Evolutionary conservation across 768 basidiomycete species (phyloP).

Genomic region (Tephrocybe sp.): DNA sequence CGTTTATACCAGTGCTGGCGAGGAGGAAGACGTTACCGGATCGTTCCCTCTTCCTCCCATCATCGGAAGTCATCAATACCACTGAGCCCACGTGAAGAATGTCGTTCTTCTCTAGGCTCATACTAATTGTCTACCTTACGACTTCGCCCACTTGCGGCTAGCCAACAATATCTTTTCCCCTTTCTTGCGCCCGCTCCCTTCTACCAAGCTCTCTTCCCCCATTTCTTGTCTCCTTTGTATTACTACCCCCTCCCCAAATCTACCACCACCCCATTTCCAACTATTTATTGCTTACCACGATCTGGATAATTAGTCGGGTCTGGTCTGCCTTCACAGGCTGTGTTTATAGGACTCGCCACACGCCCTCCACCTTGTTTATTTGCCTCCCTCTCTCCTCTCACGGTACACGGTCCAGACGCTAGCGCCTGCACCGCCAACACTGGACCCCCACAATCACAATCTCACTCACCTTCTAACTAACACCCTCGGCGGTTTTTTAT

Average conservation of each 20-base stretch:
- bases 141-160: background rate
- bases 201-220: background rate
- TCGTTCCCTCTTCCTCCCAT: conserved; percentile 43
- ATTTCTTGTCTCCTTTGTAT: background rate
- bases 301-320: conserved; percentile 2
- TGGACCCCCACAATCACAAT: background rate
- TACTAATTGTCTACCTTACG: conserved; percentile 12
- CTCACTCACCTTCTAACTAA: background rate
- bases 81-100: conserved; percentile 1
- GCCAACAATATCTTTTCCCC: background rate
- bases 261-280: background rate
- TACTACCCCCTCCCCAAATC: background rate
- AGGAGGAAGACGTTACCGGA: conserved; percentile 37
- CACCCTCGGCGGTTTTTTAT: conserved; percentile 5
- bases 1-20: conserved; percentile 28
- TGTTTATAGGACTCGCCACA: background rate
- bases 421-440: conserved; percentile 15
- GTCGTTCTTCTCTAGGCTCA: conserved; percentile 7
- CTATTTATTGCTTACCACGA: conserved; percentile 3
- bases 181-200: background rate
- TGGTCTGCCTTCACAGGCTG: background rate
- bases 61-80: conserved; percentile 7
- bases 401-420: conserved; percentile 17
- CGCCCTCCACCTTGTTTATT: background rate
- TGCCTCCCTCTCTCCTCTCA: background rate